Percentiles rank a stretch among this genome's conserved stretches.
phyloP scores from a whole-genome alignment of 108 stramenopile species.

The Hondaea fermentalgiana region DNA sequence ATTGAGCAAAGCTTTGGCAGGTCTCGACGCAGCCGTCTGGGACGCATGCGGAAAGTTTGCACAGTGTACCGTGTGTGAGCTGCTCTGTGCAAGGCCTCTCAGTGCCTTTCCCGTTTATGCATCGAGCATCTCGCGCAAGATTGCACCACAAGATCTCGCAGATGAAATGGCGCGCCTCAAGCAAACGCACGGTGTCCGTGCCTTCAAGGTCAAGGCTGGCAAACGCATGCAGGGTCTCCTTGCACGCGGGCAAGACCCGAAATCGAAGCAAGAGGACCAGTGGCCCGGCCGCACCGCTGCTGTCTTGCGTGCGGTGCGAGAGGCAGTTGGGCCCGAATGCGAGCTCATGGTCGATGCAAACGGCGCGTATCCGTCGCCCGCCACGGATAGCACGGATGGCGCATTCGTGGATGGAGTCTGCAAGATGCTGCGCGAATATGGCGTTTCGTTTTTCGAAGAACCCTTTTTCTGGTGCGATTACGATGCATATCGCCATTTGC shows the following conservation, averaged over 20 bases:
- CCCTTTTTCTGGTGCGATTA: background rate
- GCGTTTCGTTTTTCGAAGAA: background rate
- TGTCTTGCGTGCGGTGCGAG: background rate
- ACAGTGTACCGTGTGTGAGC: background rate
- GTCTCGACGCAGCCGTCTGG: background rate
- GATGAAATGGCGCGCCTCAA: background rate
- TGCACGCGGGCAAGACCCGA: background rate
- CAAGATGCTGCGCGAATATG: background rate
- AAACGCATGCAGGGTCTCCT: background rate
- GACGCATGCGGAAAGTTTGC: background rate
- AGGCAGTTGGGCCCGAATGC: background rate
- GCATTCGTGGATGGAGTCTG: background rate
- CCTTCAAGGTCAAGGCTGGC: background rate
- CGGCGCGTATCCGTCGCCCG: background rate
- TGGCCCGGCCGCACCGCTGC: background rate
- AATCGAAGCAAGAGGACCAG: background rate
- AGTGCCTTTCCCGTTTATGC: background rate
- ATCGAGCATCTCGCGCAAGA: background rate
- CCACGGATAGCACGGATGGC: background rate
- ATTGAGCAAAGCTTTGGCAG: background rate
- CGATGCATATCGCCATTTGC: background rate
- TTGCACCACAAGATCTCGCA: background rate
- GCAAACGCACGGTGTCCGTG: background rate
- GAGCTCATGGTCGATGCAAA: background rate
- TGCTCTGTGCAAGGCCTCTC: background rate